Conservation (phyloP, 2,329 filamentous ascomycete species). For the Penicillium vulpinum region DNA sequence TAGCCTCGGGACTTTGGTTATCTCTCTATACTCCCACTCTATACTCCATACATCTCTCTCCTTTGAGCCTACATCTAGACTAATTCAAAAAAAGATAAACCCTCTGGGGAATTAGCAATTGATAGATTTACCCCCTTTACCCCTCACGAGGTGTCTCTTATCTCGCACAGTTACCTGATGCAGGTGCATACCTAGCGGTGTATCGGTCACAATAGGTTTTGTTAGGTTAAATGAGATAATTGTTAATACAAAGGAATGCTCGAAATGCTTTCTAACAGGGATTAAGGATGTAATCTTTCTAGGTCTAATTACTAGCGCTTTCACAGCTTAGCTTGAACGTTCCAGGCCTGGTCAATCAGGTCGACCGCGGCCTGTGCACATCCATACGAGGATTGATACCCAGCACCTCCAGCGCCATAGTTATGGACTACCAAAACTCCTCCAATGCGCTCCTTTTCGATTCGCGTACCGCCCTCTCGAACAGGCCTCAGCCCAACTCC, state of each 20-base stretch:
- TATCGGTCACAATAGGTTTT: background rate
- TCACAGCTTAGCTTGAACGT: background rate
- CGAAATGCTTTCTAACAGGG: background rate
- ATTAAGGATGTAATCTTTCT: background rate
- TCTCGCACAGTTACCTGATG: background rate
- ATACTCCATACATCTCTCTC: background rate
- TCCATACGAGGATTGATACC: conserved; percentile 66
- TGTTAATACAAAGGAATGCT: background rate
- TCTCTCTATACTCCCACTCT: background rate
- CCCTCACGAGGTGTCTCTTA: background rate
- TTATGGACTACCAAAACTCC: conserved; percentile 52
- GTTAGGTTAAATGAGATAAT: background rate
- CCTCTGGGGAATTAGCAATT: background rate
- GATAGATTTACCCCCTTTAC: background rate
- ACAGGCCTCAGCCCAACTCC: conserved; percentile 76
- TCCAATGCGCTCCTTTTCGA: conserved; percentile 68
- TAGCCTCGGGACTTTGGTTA: background rate
- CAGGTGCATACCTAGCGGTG: background rate
- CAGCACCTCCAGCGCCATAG: conserved; percentile 46
- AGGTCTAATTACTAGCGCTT: background rate
- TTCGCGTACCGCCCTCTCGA: conserved; percentile 68
- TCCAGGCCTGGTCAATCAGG: background rate
- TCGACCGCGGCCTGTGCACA: conserved; percentile 63
- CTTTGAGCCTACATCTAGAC: background rate
- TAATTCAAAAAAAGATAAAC: background rate